Evolutionary conservation across 78 protist genomes (phyloP).

Genomic region (Protostelium mycophagum): DNA sequence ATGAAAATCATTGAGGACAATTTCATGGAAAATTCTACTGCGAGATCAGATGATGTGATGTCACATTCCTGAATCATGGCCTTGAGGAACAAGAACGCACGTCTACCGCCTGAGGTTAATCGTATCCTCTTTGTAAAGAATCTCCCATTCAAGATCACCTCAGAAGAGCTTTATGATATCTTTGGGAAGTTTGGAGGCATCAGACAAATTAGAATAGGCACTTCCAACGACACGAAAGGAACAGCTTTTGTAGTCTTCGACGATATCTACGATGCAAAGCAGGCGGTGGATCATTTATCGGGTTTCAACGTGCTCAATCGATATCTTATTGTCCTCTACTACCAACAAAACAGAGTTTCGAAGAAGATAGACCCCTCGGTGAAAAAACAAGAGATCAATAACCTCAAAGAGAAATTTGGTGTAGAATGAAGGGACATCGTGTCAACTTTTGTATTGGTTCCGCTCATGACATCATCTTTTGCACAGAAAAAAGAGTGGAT

Average conservation of each 20-base stretch:
- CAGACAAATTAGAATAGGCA: slow-evolving; percentile 92
- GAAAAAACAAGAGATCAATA: slow-evolving; percentile 58
- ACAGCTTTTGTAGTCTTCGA: slow-evolving; percentile 97
- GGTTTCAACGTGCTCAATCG: slow-evolving; percentile 92
- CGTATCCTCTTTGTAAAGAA: slow-evolving; percentile 87
- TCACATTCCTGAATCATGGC: not conserved
- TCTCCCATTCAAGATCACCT: slow-evolving; percentile 88
- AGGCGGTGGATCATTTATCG: slow-evolving; percentile 91
- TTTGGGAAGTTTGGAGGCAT: slow-evolving; percentile 97
- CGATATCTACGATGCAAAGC: slow-evolving; percentile 96
- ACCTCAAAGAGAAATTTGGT: slow-evolving; percentile 41
- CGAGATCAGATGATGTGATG: too few relatives aligned
- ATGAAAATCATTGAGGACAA: too few relatives aligned
- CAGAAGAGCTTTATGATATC: slow-evolving; percentile 91
- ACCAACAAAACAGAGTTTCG: slow-evolving; percentile 55
- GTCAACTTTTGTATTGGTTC: too few relatives aligned
- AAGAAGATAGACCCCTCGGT: slow-evolving; percentile 60
- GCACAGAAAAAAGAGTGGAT: too few relatives aligned
- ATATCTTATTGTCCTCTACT: slow-evolving; percentile 81
- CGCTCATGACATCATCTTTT: too few relatives aligned
- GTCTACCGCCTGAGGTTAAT: slow-evolving; percentile 95
- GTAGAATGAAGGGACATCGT: too few relatives aligned
- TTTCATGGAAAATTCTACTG: too few relatives aligned
- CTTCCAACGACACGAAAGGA: slow-evolving; percentile 84
- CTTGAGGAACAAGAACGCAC: slow-evolving; percentile 4